Conservation (phyloP, 2,329 filamentous ascomycete genomes). For the Fusarium sp. region DNA sequence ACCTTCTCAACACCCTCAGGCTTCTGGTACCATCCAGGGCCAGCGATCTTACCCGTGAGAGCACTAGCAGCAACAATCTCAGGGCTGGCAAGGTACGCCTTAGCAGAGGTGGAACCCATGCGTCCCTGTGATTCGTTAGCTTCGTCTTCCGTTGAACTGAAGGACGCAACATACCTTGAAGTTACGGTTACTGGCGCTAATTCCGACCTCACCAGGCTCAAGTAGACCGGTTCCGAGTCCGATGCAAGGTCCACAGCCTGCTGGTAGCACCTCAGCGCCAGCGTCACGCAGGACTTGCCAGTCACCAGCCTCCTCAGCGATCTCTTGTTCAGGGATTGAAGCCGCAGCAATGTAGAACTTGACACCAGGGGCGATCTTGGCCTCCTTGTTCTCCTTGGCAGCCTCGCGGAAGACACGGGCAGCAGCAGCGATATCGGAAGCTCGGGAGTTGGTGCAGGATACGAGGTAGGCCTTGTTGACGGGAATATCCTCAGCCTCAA, state of each 20-base stretch:
- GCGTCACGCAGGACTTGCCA: conserved; percentile 87
- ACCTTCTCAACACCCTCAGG: conserved; percentile 76
- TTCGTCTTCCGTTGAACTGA: background rate
- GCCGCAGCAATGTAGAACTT: conserved; percentile 92
- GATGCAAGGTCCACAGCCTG: conserved; percentile 87
- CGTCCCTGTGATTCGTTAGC: conserved; percentile 66
- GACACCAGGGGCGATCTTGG: conserved; percentile 80
- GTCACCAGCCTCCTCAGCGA: conserved; percentile 82
- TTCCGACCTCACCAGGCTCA: conserved; percentile 86
- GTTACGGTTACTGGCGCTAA: conserved; percentile 65
- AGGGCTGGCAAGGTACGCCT: conserved; percentile 88
- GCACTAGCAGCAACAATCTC: conserved; percentile 94
- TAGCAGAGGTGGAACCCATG: conserved; percentile 75
- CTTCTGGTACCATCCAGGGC: conserved; percentile 81
- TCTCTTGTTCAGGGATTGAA: conserved; percentile 78
- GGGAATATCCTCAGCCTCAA: conserved; percentile 78
- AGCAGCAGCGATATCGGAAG: conserved; percentile 83
- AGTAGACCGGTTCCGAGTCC: conserved; percentile 83
- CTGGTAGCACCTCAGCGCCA: conserved; percentile 76
- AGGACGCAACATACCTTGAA: conserved; percentile 9
- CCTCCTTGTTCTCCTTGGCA: conserved; percentile 69
- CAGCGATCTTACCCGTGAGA: conserved; percentile 75
- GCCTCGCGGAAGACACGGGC: conserved; percentile 85
- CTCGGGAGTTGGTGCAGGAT: conserved; percentile 87
- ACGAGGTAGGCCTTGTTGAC: conserved; percentile 89